Base-by-base conservation (phyloP, 106 monocot genomes). In the Triglochin maritima region DNA sequence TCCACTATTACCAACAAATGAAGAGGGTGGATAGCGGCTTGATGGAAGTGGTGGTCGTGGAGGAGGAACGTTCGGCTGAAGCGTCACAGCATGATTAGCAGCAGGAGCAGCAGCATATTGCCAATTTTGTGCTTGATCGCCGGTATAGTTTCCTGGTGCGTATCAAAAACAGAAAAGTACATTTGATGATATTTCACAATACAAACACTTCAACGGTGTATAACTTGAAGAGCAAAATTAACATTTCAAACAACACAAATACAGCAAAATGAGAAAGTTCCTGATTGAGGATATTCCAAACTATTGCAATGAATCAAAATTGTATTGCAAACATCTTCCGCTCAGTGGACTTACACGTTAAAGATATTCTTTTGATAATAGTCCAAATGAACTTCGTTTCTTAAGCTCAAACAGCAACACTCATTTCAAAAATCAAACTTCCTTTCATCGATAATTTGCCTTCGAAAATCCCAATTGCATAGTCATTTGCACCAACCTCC, bases 101-200 rank as follows among this genome's bases (percentile, higher is more conserved):
- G 75, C 78, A 44, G 85, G 76, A 52, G 65, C 72, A 56, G 62
- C 65, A 74, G 70, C 80, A 5, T 81, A 78, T 62, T 78, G 84
- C 81, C 78, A 76, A 53, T 76, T 76, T 49, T 77, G 76, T 29
- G 51, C 44, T 60, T 60, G 56, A 9, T 63, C 72, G 8, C 66
- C 72, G 73, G 70, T 70, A 4, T 13, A 11, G 15, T 77, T 69
- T 56, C 66, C 76, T 80, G 69, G 17, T 12, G 13, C 14, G 15
- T 57, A n/a, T 57, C 0, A 57, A 57, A 57, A 57, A 57, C 17
- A 57, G 17, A 11, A 4, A 4, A 62, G 44, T 62, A 12, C 14
- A 1, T 55, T 3, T 55, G 10, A 55, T 12, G 55, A 9, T 55
- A 9, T 12, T 3, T 12, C 6, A 12, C 11, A 55, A 12, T 4